phyloP scores from a whole-genome alignment of 371 early-diverging fungal genomes.

The Chytridium lagenaria region DNA sequence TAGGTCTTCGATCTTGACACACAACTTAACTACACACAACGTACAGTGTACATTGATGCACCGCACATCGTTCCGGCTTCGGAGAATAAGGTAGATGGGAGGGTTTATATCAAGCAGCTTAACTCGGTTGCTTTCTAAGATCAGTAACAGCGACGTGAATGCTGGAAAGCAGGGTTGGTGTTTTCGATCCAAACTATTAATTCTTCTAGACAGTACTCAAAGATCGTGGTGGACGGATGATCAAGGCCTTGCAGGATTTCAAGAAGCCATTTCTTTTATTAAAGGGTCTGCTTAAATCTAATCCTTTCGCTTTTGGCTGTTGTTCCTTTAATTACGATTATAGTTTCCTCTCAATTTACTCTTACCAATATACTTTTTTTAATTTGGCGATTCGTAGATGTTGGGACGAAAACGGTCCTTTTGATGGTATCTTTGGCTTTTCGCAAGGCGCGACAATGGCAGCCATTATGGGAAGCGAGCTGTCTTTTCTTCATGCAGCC shows the following conservation, averaged over 20 bases:
- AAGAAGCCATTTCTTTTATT: conserved; percentile 61
- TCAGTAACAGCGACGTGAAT: no score
- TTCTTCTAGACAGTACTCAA: no score
- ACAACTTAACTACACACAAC: neutral
- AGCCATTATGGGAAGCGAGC: conserved; percentile 58
- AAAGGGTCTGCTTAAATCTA: conserved; percentile 34
- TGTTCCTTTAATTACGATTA: no score
- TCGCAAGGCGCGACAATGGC: conserved; percentile 78
- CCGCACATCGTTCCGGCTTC: conserved; percentile 56
- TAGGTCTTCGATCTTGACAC: neutral
- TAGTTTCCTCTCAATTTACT: neutral
- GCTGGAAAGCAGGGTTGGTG: no score
- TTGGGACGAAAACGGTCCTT: conserved; percentile 68
- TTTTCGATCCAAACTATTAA: no score
- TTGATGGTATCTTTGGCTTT: conserved; percentile 78
- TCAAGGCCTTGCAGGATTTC: conserved; percentile 60
- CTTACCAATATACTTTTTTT: neutral
- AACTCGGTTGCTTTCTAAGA: no score
- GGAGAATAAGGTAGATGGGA: conserved; percentile 29
- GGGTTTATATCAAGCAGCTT: no score
- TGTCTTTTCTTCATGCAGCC: conserved; percentile 27
- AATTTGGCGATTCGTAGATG: no score
- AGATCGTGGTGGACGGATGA: conserved; percentile 67
- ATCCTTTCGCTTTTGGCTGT: neutral
- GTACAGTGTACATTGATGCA: conserved; percentile 66